Evolutionary conservation across 2,329 filamentous ascomycete species (phyloP).

Genomic region (Neocatenulostroma microsporum): DNA sequence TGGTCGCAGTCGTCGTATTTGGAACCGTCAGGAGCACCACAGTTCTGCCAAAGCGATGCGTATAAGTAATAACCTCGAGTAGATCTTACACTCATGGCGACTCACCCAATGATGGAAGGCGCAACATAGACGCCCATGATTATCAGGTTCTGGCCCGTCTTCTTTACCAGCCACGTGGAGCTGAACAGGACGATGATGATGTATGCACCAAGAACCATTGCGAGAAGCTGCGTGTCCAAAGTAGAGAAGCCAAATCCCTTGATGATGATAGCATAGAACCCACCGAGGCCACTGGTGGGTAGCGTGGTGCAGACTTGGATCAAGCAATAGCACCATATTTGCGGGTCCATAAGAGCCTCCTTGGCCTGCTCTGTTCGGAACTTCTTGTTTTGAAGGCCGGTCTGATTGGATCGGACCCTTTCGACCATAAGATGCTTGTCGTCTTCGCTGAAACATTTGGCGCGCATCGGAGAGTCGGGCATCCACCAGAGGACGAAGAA

Average conservation of each 20-base stretch:
- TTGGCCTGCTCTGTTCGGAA: slow-evolving; percentile 48
- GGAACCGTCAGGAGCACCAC: slow-evolving; percentile 63
- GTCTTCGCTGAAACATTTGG: slow-evolving; percentile 59
- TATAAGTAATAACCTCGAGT: too few species aligned
- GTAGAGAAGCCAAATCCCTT: slow-evolving; percentile 57
- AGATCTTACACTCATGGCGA: too few species aligned
- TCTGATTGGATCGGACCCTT: slow-evolving; percentile 40
- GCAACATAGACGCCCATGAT: slow-evolving; percentile 60
- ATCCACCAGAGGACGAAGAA: slow-evolving; percentile 57
- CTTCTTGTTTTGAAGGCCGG: slow-evolving; percentile 39
- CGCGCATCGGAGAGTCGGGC: slow-evolving; percentile 64
- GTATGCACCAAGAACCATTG: slow-evolving; percentile 67
- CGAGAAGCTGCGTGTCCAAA: slow-evolving; percentile 63
- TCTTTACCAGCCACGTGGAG: slow-evolving; percentile 61
- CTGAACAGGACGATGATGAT: slow-evolving; percentile 63
- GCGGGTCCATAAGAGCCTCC: too few species aligned
- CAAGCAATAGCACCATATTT: slow-evolving; percentile 37
- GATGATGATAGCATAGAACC: slow-evolving; percentile 69
- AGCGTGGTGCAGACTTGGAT: slow-evolving; percentile 66
- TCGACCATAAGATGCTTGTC: slow-evolving; percentile 49
- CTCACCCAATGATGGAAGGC: too few species aligned
- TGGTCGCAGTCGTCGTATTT: slow-evolving; percentile 49
- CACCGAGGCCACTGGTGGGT: slow-evolving; percentile 64
- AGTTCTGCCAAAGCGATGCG: slow-evolving; percentile 61
- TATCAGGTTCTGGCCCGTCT: slow-evolving; percentile 59